Evolutionary conservation across 2,329 filamentous ascomycete species (phyloP).

Genomic region (Arthrobotrys musiformis): DNA sequence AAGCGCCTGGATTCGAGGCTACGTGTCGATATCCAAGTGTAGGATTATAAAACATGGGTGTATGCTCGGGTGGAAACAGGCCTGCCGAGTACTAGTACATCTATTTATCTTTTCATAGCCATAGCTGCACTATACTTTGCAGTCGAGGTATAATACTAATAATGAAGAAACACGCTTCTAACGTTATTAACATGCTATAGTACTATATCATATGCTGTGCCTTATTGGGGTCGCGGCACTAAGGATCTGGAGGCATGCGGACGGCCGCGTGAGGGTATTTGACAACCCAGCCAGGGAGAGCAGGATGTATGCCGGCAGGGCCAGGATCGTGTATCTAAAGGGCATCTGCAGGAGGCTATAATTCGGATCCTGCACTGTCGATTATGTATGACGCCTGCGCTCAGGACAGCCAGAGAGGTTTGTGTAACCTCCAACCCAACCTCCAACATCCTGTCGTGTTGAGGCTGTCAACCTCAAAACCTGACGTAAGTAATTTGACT

Average conservation of each 20-base stretch:
- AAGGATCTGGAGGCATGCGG: not conserved
- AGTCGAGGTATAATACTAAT: too few species aligned
- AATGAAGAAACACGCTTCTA: too few species aligned
- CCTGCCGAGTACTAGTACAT: too few species aligned
- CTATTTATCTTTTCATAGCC: too few species aligned
- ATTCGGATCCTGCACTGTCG: conserved; percentile 10
- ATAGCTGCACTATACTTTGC: too few species aligned
- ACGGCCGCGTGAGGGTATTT: not conserved
- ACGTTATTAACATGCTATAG: not conserved
- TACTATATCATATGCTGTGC: not conserved
- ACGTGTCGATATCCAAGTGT: too few species aligned
- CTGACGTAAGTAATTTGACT: too few species aligned
- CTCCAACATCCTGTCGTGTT: conserved; percentile 21
- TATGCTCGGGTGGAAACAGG: too few species aligned
- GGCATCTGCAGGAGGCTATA: conserved; percentile 1
- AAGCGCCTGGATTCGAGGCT: too few species aligned
- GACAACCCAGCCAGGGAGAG: not conserved
- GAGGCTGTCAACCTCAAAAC: not conserved
- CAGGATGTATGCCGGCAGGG: not conserved
- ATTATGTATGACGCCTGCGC: conserved; percentile 1
- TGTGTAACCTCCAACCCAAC: conserved; percentile 41
- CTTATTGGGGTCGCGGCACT: not conserved
- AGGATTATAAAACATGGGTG: too few species aligned
- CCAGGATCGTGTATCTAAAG: conserved; percentile 5
- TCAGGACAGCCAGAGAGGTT: conserved; percentile 3